Percentiles rank a stretch among this genome's conserved stretches.
Conservation (phyloP, 768 basidiomycete species). For the Steccherinum ochraceum region DNA sequence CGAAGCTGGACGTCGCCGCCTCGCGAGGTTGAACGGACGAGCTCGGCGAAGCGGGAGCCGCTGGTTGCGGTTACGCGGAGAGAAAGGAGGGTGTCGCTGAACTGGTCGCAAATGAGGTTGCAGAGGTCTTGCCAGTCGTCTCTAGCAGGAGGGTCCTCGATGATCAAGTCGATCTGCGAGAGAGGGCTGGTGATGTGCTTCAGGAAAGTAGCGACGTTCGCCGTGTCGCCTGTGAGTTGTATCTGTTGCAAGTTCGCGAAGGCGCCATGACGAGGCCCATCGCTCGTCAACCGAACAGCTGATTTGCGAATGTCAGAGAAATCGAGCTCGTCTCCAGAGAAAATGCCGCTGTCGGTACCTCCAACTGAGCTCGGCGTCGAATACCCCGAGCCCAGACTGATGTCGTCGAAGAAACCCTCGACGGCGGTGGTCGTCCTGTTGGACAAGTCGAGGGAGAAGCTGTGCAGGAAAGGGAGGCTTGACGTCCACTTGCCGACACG, state of each 20-base stretch:
- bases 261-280: conserved; percentile 46
- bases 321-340: conserved; percentile 72
- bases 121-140: conserved; percentile 74
- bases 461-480: conserved; percentile 52
- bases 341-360: conserved; percentile 71
- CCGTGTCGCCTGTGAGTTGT: conserved; percentile 63
- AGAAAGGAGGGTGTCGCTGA: conserved; percentile 51
- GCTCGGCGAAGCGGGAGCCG: conserved; percentile 72
- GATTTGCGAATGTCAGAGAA: conserved; percentile 73
- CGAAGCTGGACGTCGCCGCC: conserved; percentile 52
- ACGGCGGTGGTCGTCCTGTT: conserved; percentile 61
- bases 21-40: conserved; percentile 69
- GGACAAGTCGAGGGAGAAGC: conserved; percentile 65
- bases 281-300: conserved; percentile 55
- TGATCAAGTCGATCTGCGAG: conserved; percentile 63
- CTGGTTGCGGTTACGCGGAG: conserved; percentile 60
- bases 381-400: conserved; percentile 57
- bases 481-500: conserved; percentile 72
- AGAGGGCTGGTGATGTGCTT: conserved; percentile 62
- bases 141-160: conserved; percentile 73
- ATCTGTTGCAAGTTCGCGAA: conserved; percentile 56
- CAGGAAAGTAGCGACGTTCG: conserved; percentile 66
- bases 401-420: conserved; percentile 76
- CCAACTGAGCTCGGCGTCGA: conserved; percentile 63
- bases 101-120: conserved; percentile 53